Evolutionary conservation across 1,284 basidiomycete species (phyloP), one percentile per base, ranked within the genome.

Genomic region (Lentinus polychrous): DNA sequence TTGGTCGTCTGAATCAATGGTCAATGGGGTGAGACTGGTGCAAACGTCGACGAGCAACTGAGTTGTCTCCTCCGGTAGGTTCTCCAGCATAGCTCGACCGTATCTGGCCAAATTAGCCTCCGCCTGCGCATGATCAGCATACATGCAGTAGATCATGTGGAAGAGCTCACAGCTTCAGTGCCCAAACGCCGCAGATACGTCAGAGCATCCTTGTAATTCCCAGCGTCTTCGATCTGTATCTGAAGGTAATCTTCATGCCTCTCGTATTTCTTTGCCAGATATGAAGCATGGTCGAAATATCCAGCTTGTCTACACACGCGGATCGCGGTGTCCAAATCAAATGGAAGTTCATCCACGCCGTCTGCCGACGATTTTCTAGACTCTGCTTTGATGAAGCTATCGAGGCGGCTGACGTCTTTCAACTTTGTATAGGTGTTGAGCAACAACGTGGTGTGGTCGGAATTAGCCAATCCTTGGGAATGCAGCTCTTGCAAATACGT

Each of bases 351-450:
- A 11, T 72, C 67, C 3, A 10, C 61, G 54, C 65, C 61, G 56
- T 66, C 60, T 43, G 56, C 60, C 27, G 53, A 60, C 34, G 54
- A 64, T 52, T 60, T 68, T 22, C 69, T 61, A 2, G 86, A 81
- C 61, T 92, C 89, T 1, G 89, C 84, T 65, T 90, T 91, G 71
- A 98, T 91, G 66, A 99, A 99, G 48, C 76, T 81, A 60, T 98
- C 93, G 1, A 98, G 79, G 8, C 92, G 82, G 0, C 81, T 70
- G 12, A 93, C 84, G 58, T 99, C 94, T 52, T 93, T 93, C 14
- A 96, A 83, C 65, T 99, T 99, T 40, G 95, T 96, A 66, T 97
- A 99, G 32, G 94, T 95, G 63, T 96, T 96, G 18, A 96, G 78
- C 2, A 96, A 76, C 2, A 99, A 81, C 0, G 96, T 99, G 0